phyloP scores from a whole-genome alignment of 768 basidiomycete species.

The Amanita rubescens region DNA sequence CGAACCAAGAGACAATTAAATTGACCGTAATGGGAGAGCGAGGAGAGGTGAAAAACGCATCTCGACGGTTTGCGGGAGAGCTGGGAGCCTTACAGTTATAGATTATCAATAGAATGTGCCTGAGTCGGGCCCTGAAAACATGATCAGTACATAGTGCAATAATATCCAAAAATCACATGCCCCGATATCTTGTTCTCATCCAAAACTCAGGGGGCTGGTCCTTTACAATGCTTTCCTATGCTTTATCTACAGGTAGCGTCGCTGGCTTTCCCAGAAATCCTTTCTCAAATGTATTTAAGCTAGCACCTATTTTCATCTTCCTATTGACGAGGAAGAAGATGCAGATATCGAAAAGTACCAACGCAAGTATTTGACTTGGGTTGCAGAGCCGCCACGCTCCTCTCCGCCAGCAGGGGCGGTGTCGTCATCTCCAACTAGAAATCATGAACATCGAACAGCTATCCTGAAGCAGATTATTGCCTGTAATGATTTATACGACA shows the following conservation, averaged over 20 bases:
- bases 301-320: constrained; percentile 56
- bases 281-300: constrained; percentile 27
- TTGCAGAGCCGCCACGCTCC: constrained; percentile 26
- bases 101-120: constrained; percentile 24
- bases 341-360: constrained; percentile 38
- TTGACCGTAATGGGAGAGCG: constrained; percentile 91
- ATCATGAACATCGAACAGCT: constrained; percentile 16
- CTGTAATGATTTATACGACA: constrained; percentile 61
- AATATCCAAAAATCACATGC: too few species aligned
- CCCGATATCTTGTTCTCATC: not conserved
- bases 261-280: not conserved
- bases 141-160: too few species aligned
- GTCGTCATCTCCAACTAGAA: constrained; percentile 7
- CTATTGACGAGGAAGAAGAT: constrained; percentile 51
- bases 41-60: constrained; percentile 63
- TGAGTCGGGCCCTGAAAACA: too few species aligned
- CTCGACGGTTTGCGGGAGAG: constrained; percentile 43
- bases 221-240: constrained; percentile 37
- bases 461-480: constrained; percentile 49
- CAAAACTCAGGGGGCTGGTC: not conserved
- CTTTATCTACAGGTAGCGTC: constrained; percentile 34
- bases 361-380: constrained; percentile 44
- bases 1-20: constrained; percentile 33
- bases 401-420: constrained; percentile 5
- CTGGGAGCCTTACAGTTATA: constrained; percentile 32